Conservation (phyloP, 306 rosid species). For the Cicer cuneatum region DNA sequence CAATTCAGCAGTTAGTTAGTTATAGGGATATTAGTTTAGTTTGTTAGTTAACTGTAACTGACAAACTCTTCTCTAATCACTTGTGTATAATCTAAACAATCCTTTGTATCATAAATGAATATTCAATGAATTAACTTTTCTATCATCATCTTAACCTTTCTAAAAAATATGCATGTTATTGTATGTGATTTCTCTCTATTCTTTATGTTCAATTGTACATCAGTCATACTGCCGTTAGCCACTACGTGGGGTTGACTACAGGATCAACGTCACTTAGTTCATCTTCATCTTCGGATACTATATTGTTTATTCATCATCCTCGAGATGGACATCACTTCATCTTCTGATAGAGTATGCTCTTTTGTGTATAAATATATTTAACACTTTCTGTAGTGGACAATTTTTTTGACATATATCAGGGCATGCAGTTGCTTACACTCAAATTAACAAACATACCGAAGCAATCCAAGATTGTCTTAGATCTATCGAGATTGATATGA, state of each 20-base stretch:
- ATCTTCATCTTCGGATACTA: too few species aligned
- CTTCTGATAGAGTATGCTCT: background rate
- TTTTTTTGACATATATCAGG: conserved; percentile 56
- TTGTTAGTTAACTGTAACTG: too few species aligned
- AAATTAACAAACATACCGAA: conserved; percentile 66
- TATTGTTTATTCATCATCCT: too few species aligned
- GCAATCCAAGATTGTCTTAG: conserved; percentile 79
- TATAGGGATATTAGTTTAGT: too few species aligned
- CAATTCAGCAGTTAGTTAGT: too few species aligned
- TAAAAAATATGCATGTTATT: too few species aligned
- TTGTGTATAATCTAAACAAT: too few species aligned
- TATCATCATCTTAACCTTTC: too few species aligned
- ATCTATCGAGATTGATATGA: conserved; percentile 86
- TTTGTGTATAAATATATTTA: background rate
- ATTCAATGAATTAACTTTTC: too few species aligned
- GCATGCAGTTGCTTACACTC: conserved; percentile 99
- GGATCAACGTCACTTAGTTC: background rate
- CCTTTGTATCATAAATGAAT: too few species aligned
- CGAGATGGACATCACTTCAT: too few species aligned
- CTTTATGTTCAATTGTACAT: conserved; percentile 27
- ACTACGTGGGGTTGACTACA: conserved; percentile 18
- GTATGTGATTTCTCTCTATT: conserved; percentile 6
- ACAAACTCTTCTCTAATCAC: too few species aligned
- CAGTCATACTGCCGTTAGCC: background rate
- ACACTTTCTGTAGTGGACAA: background rate